These are phyloP conservation scores for Lophiotrema nucula DNA, from an alignment of 495 filamentous ascomycete species.

Conservation along the genomic window DNA sequence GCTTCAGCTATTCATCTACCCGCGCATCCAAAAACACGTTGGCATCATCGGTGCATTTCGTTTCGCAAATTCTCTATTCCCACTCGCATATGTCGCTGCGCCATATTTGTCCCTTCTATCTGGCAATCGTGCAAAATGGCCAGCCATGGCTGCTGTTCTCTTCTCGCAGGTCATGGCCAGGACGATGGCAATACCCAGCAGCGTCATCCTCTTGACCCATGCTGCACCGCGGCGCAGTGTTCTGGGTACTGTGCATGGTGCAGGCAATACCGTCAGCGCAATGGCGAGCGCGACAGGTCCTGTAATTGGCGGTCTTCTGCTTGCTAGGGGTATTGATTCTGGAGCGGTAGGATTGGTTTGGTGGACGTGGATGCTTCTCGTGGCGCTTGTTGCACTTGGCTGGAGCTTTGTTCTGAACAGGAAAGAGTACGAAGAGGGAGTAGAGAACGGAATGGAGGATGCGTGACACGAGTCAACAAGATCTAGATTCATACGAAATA, in stretches of 20 bases:
- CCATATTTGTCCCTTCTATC: slow-evolving; percentile 67
- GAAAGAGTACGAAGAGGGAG: slow-evolving; percentile 1
- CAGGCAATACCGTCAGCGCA: slow-evolving; percentile 58
- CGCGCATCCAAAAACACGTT: slow-evolving; percentile 61
- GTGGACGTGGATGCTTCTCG: slow-evolving; percentile 58
- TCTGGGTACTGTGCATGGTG: slow-evolving; percentile 63
- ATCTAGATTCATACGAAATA: background rate
- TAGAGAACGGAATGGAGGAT: background rate
- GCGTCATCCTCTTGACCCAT: slow-evolving; percentile 64
- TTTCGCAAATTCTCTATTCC: slow-evolving; percentile 58
- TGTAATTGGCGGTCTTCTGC: slow-evolving; percentile 58
- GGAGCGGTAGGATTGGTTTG: slow-evolving; percentile 65
- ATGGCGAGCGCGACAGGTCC: slow-evolving; percentile 60
- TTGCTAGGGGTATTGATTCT: slow-evolving; percentile 57
- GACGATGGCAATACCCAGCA: slow-evolving; percentile 64
- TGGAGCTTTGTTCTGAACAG: slow-evolving; percentile 66
- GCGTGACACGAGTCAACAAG: background rate
- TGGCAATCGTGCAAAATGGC: slow-evolving; percentile 59
- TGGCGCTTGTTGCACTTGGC: slow-evolving; percentile 58
- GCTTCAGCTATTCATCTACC: slow-evolving; percentile 79
- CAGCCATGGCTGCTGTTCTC: slow-evolving; percentile 60
- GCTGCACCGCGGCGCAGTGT: slow-evolving; percentile 54
- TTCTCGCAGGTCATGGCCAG: slow-evolving; percentile 64
- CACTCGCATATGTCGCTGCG: slow-evolving; percentile 68
- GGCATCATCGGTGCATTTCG: slow-evolving; percentile 71